Evolutionary conservation across 2,329 filamentous ascomycete species (phyloP).

Genomic region (Chaetomiaceae sp.): DNA sequence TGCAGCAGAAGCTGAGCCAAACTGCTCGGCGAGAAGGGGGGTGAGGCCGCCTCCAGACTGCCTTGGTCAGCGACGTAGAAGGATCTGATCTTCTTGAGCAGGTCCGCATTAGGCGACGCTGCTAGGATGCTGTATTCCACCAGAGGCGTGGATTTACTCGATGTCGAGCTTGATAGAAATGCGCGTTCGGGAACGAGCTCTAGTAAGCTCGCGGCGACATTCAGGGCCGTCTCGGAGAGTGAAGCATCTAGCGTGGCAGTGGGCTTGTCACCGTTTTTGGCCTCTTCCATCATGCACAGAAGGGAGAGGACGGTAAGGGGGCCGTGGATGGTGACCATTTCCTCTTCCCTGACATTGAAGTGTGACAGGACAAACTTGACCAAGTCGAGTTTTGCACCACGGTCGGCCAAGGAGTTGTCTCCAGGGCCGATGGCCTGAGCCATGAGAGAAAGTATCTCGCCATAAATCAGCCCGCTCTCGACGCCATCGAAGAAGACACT

Average conservation of each 20-base stretch:
- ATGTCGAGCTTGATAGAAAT: constrained; percentile 39
- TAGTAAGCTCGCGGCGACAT: constrained; percentile 53
- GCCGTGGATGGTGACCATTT: constrained; percentile 85
- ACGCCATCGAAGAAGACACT: constrained; percentile 97
- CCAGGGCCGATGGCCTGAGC: constrained; percentile 52
- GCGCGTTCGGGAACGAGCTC: constrained; percentile 61
- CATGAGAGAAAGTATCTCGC: constrained; percentile 68
- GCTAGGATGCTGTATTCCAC: constrained; percentile 28
- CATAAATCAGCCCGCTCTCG: constrained; percentile 89
- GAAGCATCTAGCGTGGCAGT: constrained; percentile 4
- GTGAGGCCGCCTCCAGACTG: constrained; percentile 56
- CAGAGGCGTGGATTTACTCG: constrained; percentile 23
- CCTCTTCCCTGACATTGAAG: constrained; percentile 93
- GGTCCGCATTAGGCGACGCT: constrained; percentile 42
- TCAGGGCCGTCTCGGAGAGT: constrained; percentile 34
- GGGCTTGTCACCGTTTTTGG: constrained; percentile 34
- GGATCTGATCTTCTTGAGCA: constrained; percentile 55
- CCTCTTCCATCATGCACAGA: constrained; percentile 54
- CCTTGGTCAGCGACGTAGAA: constrained; percentile 70
- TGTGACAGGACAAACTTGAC: constrained; percentile 77
- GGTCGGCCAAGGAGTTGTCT: constrained; percentile 40
- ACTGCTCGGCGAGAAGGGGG: constrained; percentile 53
- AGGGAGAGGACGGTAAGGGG: constrained; percentile 69
- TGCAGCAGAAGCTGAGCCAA: constrained; percentile 60
- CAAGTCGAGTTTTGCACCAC: constrained; percentile 62